A percentile compares a stretch with the other conserved stretches of the same genome.
Conservation (phyloP, 1,284 basidiomycete species). For the Cutaneotrichosporon sp. region DNA sequence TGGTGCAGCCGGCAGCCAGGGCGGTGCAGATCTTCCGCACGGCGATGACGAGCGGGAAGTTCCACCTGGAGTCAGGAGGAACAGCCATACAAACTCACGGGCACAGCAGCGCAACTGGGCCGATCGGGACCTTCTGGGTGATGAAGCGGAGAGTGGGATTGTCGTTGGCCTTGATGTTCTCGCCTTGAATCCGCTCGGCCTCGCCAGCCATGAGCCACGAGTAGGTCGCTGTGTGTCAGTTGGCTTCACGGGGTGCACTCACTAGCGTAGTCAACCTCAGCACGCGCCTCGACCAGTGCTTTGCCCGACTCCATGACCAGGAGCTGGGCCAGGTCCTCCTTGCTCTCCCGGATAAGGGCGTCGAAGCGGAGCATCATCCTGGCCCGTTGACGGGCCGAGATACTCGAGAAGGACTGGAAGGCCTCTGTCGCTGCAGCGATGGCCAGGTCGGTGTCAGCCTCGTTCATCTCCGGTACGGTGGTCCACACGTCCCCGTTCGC, state of each 20-base stretch:
- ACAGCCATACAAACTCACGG: conserved; percentile 27
- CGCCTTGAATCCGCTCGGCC: conserved; percentile 67
- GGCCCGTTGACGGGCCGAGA: conserved; percentile 24
- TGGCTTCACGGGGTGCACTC: too few relatives aligned
- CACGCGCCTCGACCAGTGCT: conserved; percentile 72
- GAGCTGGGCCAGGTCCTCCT: conserved; percentile 30
- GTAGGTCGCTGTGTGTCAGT: conserved; percentile 18
- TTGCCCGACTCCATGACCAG: conserved; percentile 74
- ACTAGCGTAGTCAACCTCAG: conserved; percentile 65
- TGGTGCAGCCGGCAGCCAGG: conserved; percentile 61
- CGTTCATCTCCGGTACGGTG: conserved; percentile 18
- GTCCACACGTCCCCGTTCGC: conserved; percentile 25
- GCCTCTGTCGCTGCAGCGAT: conserved; percentile 24
- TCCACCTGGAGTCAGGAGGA: conserved; percentile 53
- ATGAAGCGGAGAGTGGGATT: conserved; percentile 26
- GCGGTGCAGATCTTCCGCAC: conserved; percentile 77
- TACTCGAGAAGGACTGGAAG: conserved; percentile 19
- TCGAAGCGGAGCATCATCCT: conserved; percentile 25
- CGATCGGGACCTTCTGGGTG: conserved; percentile 66
- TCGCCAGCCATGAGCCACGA: conserved; percentile 60
- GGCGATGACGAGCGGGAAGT: conserved; percentile 84
- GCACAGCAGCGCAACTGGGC: conserved; percentile 53
- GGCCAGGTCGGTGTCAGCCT: conserved; percentile 24
- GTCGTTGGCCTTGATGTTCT: conserved; percentile 56
- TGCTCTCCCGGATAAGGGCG: conserved; percentile 25